Percentiles rank a stretch among this genome's conserved stretches.
Evolutionary conservation across 139 green algal species (phyloP).

Genomic region (Chlamydomonas sp.): DNA sequence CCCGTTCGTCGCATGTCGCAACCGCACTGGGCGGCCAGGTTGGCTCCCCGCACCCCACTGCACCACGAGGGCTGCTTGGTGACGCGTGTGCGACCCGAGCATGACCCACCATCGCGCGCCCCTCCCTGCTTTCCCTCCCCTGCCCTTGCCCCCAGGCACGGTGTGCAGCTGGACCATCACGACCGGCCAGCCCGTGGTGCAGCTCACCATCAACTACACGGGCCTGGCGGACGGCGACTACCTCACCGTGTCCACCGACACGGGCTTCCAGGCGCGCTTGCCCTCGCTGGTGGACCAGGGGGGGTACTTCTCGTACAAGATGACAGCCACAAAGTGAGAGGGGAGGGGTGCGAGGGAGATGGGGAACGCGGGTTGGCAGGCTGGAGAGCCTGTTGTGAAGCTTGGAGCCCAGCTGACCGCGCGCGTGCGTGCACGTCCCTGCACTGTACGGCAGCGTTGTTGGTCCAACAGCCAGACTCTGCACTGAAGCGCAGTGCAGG

Average conservation of each 20-base stretch:
- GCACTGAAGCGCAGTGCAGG: too few relatives aligned
- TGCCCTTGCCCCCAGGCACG: background rate
- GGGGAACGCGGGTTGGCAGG: too few relatives aligned
- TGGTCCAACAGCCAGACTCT: too few relatives aligned
- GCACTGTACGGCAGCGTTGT: too few relatives aligned
- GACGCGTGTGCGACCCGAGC: background rate
- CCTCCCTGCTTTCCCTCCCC: background rate
- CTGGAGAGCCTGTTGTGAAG: too few relatives aligned
- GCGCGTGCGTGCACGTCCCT: too few relatives aligned
- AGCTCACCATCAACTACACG: constrained; percentile 1
- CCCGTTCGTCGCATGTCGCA: too few relatives aligned
- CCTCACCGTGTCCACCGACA: constrained; percentile 1
- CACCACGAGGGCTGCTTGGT: too few relatives aligned
- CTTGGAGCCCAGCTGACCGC: too few relatives aligned
- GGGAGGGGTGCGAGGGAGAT: background rate
- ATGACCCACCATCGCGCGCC: background rate
- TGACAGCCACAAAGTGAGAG: background rate
- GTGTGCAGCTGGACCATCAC: constrained; percentile 2
- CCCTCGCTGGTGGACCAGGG: background rate
- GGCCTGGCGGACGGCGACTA: background rate
- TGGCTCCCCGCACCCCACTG: too few relatives aligned
- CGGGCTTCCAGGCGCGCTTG: background rate
- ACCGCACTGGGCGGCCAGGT: too few relatives aligned
- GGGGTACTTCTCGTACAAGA: background rate
- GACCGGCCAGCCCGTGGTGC: background rate